Evolutionary conservation across 805 yeast genomes (phyloP), one percentile per base, ranked within the genome.

Genomic region (Cyberlindnera lachancei): DNA sequence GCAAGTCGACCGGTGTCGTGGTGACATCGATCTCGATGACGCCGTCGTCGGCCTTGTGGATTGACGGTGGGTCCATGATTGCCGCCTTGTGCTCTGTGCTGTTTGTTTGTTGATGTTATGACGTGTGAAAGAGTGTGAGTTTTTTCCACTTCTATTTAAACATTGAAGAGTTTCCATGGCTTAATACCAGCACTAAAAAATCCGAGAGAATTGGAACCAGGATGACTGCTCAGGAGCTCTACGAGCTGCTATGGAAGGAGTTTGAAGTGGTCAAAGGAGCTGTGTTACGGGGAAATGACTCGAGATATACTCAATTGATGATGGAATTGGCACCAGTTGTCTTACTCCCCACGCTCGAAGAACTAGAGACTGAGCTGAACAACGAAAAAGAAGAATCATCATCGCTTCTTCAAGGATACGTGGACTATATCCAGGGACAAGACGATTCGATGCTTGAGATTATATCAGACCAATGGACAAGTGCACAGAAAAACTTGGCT

Each of bases 1-100:
- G 84, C 4, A 77, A 58, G 27, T 67, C 58, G 9, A 60, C 13
- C 10, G 34, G 32, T 8, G 27, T 9, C 4, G 27, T 15, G 12
- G 35, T 37, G 5, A 15, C 33, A 5, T 33, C 22, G 12, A 40
- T 33, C 25, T 37, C 41, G 11, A 36, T 20, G 9, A 30, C 14
- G 8, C 23, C 27, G 10, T 18, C 18, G 10, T 17, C n/a, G 11
- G 4, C 13, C 19, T 7, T 20, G 16, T 7, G 15, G 11, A 13
- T 9, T 19, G 20, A 7, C 9, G 23, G 17, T 15, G n/a, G n/a
- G n/a, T n/a, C n/a, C n/a, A n/a, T n/a, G n/a, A n/a, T n/a, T n/a
- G n/a, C n/a, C 15, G 25, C 23, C 32, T 22, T 30, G 15, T 13
- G 11, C 16, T 23, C 27, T 21, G 15, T 22, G 14, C 21, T 16